Base-by-base conservation (phyloP, 208 protist species). In the Balamuthia mandrillaris region DNA sequence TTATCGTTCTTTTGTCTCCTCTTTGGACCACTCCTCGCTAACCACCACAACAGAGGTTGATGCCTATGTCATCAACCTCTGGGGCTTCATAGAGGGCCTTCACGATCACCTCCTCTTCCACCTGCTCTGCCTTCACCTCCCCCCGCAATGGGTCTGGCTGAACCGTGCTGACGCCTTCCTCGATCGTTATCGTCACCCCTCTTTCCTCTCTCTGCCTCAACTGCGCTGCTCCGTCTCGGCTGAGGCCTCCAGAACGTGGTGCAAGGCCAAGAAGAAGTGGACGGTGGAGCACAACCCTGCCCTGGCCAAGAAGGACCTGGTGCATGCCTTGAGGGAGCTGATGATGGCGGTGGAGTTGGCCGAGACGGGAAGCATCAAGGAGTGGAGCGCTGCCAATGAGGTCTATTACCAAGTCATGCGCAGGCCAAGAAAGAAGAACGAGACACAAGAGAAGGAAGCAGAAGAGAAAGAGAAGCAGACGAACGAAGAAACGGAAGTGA, bases 241-340 rank as follows among this genome's bases (percentile, higher is more conserved):
- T 29, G 66, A 75, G 27, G 37, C 66, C 12, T 45, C 66, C 21
- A 39, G 66, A 21, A 75, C 66, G 10, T 75, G 66, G 66, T 39
- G 47, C 21, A 75, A 75, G 44, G 66, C 66, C 5, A 21, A 45
- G 27, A 75, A 75, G 66, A 75, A 75, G 66, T 75, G 66, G 66
- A 75, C 37, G 10, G 44, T 75, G 5, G 66, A 75, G 24, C 18
- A 1, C 66, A 75, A 75, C 66, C 2, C 27, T 3, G 4, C 66
- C 21, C 66, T 75, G 2, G 9, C 66, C 35, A 75, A 75, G 65
- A 75, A 75, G 44, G 66, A 75, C 42, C 47, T 75, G 29, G 0
- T 75, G 10, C 66, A 75, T 24, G 66, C 66, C 27, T 56, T 75
- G 16, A 39, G 66, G 42, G 66, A 75, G 10, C 66, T 75, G 65